Evolutionary conservation across 306 rosid genomes (phyloP).

Genomic region (Nissolia schottii): DNA sequence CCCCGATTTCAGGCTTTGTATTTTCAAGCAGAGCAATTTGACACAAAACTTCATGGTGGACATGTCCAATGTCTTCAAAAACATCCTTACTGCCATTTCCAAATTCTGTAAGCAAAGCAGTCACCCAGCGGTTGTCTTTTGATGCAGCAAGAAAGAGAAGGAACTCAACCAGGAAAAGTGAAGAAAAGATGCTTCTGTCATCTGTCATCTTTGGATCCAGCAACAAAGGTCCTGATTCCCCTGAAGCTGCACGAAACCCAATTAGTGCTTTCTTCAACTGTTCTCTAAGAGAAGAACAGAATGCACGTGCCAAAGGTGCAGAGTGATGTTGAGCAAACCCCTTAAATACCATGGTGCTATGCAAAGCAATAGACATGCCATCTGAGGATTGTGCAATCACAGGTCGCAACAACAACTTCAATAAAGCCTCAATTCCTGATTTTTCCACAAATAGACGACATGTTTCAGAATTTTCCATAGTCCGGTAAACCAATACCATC

Average conservation of each 20-base stretch:
- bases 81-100: conserved; percentile 94
- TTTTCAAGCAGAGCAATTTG: conserved; percentile 87
- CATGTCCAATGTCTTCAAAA: conserved; percentile 79
- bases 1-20: conserved; percentile 64
- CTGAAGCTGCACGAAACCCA: conserved; percentile 58
- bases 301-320: conserved; percentile 77
- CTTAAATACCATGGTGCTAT: conserved; percentile 98
- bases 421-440: conserved; percentile 83
- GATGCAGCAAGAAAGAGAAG: conserved; percentile 96
- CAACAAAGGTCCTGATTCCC: conserved; percentile 61
- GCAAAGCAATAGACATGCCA: conserved; percentile 93
- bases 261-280: conserved; percentile 79
- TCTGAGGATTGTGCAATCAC: conserved; percentile 83
- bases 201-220: conserved; percentile 71
- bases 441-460: conserved; percentile 96
- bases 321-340: conserved; percentile 98
- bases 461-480: conserved; percentile 95
- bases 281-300: conserved; percentile 76
- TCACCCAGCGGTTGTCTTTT: conserved; percentile 94
- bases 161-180: conserved; percentile 90
- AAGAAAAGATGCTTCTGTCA: conserved; percentile 60
- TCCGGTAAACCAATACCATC: conserved; percentile 92
- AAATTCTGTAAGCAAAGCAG: conserved; percentile 82
- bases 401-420: conserved; percentile 76
- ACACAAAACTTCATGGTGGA: conserved; percentile 89